Evolutionary conservation across 1,284 basidiomycete genomes (phyloP).

Genomic region (Malassezia pachydermatis): DNA sequence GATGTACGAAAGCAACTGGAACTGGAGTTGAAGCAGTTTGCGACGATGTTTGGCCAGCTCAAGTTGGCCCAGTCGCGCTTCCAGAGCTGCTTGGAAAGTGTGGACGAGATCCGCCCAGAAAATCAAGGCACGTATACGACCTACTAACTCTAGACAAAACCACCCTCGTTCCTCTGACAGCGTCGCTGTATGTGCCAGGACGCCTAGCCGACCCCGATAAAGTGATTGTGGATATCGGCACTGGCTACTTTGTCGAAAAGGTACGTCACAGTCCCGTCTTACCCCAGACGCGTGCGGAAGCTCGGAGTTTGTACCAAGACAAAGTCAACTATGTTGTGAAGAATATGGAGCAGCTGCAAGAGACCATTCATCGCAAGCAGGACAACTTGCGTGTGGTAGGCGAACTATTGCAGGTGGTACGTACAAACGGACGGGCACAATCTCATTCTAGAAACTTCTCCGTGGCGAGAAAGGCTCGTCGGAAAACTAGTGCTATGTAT

Average conservation of each 20-base stretch:
- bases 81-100: conserved; percentile 70
- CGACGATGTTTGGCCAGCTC: conserved; percentile 81
- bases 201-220: conserved; percentile 70
- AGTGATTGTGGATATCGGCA: conserved; percentile 89
- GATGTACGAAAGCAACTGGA: conserved; percentile 44
- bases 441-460: conserved; percentile 4
- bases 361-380: conserved; percentile 41
- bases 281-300: conserved; percentile 29
- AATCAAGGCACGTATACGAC: conserved; percentile 54
- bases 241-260: conserved; percentile 92
- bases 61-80: conserved; percentile 89
- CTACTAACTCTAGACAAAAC: conserved; percentile 59
- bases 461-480: conserved; percentile 3
- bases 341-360: conserved; percentile 42
- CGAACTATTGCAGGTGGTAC: conserved; percentile 40
- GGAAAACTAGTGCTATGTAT: too few relatives aligned
- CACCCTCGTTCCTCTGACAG: conserved; percentile 81
- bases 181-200: conserved; percentile 88
- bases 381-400: conserved; percentile 42
- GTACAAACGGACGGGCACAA: conserved; percentile 7
- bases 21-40: conserved; percentile 83
- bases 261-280: conserved; percentile 50
- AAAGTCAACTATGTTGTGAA: conserved; percentile 40
- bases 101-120: conserved; percentile 64
- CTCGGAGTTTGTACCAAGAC: conserved; percentile 35